Conservation (phyloP, 2,329 filamentous ascomycete species). For the Penicillium sp. region DNA sequence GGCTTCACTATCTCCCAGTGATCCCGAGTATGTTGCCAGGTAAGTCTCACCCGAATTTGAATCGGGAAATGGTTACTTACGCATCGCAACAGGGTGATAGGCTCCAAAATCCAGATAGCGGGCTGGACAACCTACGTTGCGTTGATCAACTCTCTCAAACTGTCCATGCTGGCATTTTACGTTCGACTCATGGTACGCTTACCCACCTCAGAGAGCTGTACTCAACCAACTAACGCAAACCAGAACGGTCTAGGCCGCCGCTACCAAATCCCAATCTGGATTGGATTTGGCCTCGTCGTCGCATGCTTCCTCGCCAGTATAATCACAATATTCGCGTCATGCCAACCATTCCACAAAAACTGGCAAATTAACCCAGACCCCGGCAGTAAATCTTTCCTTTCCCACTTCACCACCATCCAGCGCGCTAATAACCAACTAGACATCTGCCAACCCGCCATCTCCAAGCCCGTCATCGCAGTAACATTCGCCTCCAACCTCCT, state of each 20-base stretch:
- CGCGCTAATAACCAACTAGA: constrained; percentile 28
- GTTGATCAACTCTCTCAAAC: constrained; percentile 52
- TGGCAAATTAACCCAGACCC: constrained; percentile 60
- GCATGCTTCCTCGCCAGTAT: constrained; percentile 48
- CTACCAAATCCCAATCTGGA: constrained; percentile 42
- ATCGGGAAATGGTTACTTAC: not conserved
- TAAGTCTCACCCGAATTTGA: not conserved
- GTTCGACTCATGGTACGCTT: constrained; percentile 45
- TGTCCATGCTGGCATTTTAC: constrained; percentile 56
- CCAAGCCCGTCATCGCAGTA: constrained; percentile 48
- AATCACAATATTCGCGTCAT: constrained; percentile 50
- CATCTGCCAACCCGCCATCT: constrained; percentile 49
- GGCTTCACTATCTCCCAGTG: constrained; percentile 38
- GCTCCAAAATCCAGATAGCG: constrained; percentile 53
- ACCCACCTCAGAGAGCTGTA: not conserved
- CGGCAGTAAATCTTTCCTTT: constrained; percentile 44
- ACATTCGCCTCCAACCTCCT: constrained; percentile 51
- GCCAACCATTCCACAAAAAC: constrained; percentile 51
- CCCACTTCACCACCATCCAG: not conserved
- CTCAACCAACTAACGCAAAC: not conserved
- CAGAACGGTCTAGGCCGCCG: constrained; percentile 25
- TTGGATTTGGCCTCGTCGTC: constrained; percentile 51
- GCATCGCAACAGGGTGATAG: constrained; percentile 40
- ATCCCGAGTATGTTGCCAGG: constrained; percentile 45
- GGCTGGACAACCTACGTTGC: constrained; percentile 53